These are phyloP conservation scores for Lunularia cruciata DNA, from an alignment of 225 moss, liverwort and hornwort genomes.

Conservation along the genomic window DNA sequence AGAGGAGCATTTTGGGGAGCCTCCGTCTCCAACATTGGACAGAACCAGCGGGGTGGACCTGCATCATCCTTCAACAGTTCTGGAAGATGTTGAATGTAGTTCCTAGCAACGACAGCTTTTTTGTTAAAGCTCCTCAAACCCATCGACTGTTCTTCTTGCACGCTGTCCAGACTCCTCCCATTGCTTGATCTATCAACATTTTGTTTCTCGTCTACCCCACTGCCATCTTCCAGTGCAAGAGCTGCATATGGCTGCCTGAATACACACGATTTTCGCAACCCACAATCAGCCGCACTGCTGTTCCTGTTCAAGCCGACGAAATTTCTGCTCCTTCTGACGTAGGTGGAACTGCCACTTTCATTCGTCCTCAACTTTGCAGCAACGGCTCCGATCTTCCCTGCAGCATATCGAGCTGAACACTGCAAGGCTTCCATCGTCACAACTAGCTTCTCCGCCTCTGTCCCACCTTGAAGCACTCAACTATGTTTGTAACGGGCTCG, in stretches of 20 bases:
- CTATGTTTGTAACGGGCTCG: too few species aligned
- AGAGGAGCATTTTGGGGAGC: constrained; percentile 48
- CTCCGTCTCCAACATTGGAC: constrained; percentile 35
- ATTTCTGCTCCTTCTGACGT: neutral
- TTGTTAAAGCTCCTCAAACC: neutral
- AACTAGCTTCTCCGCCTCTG: too few species aligned
- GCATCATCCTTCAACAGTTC: constrained; percentile 43
- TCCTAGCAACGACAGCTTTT: neutral
- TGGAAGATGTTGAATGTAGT: constrained; percentile 23
- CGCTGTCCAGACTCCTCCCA: neutral
- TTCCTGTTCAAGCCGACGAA: neutral
- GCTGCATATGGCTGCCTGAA: neutral
- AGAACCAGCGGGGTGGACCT: constrained; percentile 70
- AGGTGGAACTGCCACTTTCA: neutral
- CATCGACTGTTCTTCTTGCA: neutral
- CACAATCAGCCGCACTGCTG: neutral
- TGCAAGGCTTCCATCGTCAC: constrained; percentile 14
- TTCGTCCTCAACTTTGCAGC: neutral
- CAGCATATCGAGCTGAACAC: neutral
- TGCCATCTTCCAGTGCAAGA: constrained; percentile 13
- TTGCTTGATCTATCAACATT: neutral
- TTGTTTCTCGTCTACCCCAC: constrained; percentile 2
- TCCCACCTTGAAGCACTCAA: too few species aligned
- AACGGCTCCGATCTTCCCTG: neutral
- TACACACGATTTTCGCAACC: neutral